phyloP scores from a whole-genome alignment of 2,329 filamentous ascomycete genomes.

The Trichoderma citrinoviride region DNA sequence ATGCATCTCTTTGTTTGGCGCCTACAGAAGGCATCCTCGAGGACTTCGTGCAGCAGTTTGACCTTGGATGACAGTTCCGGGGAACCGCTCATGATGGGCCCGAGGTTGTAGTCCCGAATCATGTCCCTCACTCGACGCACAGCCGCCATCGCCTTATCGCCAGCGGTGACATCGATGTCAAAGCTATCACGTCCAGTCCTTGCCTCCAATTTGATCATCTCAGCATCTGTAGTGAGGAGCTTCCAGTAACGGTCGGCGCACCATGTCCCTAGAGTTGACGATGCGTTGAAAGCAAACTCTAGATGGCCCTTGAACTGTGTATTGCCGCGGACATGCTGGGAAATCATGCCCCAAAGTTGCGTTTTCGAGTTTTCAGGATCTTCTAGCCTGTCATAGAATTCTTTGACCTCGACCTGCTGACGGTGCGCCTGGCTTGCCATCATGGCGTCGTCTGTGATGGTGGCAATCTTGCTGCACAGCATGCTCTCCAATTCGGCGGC shows the following conservation, averaged over 20 bases:
- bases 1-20: conserved; percentile 62
- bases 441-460: conserved; percentile 49
- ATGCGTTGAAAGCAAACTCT: conserved; percentile 56
- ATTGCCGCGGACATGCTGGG: conserved; percentile 42
- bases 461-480: conserved; percentile 80
- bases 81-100: conserved; percentile 27
- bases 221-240: conserved; percentile 62
- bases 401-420: conserved; percentile 51
- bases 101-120: conserved; percentile 52
- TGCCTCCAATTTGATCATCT: conserved; percentile 59
- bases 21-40: conserved; percentile 63
- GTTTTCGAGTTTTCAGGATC: conserved; percentile 56
- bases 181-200: conserved; percentile 44
- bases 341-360: conserved; percentile 58
- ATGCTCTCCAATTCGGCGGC: conserved; percentile 72
- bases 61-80: conserved; percentile 71
- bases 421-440: conserved; percentile 26
- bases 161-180: conserved; percentile 23
- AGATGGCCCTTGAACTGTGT: conserved; percentile 56
- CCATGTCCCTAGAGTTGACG: conserved; percentile 74
- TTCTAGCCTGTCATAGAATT: conserved; percentile 45
- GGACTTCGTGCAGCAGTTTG: conserved; percentile 55
- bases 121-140: conserved; percentile 58
- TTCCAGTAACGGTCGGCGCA: conserved; percentile 80
- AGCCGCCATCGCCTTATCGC: conserved; percentile 51